Evolutionary conservation across 2,329 filamentous ascomycete genomes (phyloP).

Genomic region (Colletotrichum viniferum): DNA sequence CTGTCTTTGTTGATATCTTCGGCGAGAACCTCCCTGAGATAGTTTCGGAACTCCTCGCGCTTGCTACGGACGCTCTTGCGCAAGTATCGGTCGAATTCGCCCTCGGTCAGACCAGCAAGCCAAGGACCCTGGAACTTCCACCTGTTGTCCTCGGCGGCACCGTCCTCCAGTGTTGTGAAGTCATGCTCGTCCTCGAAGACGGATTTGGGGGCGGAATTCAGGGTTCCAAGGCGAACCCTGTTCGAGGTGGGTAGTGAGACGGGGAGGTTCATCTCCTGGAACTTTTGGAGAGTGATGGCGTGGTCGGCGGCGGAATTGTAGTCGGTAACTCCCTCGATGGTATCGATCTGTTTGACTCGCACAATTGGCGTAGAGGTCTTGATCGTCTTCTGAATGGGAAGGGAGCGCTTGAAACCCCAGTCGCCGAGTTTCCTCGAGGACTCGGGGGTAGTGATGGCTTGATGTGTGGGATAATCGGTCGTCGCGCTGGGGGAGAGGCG

Average conservation of each 20-base stretch:
- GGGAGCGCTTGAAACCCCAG: conserved; percentile 88
- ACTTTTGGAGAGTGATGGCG: conserved; percentile 81
- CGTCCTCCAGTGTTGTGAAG: conserved; percentile 45
- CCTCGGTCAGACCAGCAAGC: conserved; percentile 67
- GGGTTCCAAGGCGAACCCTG: conserved; percentile 5
- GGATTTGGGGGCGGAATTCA: conserved; percentile 42
- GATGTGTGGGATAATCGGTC: conserved; percentile 77
- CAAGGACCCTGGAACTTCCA: conserved; percentile 74
- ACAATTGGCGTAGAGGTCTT: conserved; percentile 76
- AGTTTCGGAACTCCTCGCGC: conserved; percentile 58
- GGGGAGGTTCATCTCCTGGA: conserved; percentile 79
- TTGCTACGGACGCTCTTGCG: conserved; percentile 56
- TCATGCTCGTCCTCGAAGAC: conserved; percentile 66
- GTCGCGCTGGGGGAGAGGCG: conserved; percentile 73
- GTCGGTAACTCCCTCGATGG: conserved; percentile 86
- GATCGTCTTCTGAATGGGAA: conserved; percentile 78
- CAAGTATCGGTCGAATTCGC: conserved; percentile 63
- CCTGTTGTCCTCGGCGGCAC: conserved; percentile 43
- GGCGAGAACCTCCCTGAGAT: conserved; percentile 55
- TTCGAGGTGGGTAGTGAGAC: conserved; percentile 57
- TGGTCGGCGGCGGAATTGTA: conserved; percentile 85
- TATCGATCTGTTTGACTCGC: conserved; percentile 79
- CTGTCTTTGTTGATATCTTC: conserved; percentile 46
- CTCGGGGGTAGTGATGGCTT: conserved; percentile 79
- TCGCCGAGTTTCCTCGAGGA: conserved; percentile 79